Evolutionary conservation across 139 green algal genomes (phyloP), one percentile per base, ranked within the genome.

Genomic region (Auxenochlorella protothecoides): DNA sequence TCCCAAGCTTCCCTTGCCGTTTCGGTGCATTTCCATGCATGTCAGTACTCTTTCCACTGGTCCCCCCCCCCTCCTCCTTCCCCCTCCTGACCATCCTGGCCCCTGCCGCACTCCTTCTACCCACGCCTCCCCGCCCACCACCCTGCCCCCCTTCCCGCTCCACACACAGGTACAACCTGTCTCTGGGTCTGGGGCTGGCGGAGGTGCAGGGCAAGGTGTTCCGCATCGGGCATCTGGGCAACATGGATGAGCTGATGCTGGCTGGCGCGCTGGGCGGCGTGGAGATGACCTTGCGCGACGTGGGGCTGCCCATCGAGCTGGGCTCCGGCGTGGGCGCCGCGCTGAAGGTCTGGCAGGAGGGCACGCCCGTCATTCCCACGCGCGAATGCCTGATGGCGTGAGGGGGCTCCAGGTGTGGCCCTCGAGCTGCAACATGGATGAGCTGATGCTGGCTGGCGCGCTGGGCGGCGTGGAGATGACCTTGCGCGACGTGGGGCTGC

Each of bases 211-310:
- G 94, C 78, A 98, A 98, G 85, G 94, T 98, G 57, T 97, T 97
- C 83, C 80, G 92, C 60, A 97, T 98, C 68, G 94, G 94, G 4
- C 94, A 98, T 85, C 80, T 98, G 59, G 94, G 94, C 69, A 96
- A 97, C 84, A 96, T 96, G 84, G 95, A 98, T 78, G 94, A 99
- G 89, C 77, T 98, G 4, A 97, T 94, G 88, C 78, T 97, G 69
- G 74, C 83, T 53, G 78, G 76, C 13, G 93, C 93, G 16, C 79
- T 98, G 16, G 78, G 76, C 27, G 94, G 93, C 10, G 83, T 85
- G 2, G 94, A 98, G 81, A 97, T 98, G 92, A 84, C 89, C n/a
- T 83, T 98, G 77, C 80, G 90, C 11, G 90, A 96, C 56, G 81
- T 84, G 6, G 91, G 91, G 27, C 73, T 90, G 56, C 73, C 80